phyloP scores from a whole-genome alignment of 2,329 filamentous ascomycete species.

The Claviceps pusilla region DNA sequence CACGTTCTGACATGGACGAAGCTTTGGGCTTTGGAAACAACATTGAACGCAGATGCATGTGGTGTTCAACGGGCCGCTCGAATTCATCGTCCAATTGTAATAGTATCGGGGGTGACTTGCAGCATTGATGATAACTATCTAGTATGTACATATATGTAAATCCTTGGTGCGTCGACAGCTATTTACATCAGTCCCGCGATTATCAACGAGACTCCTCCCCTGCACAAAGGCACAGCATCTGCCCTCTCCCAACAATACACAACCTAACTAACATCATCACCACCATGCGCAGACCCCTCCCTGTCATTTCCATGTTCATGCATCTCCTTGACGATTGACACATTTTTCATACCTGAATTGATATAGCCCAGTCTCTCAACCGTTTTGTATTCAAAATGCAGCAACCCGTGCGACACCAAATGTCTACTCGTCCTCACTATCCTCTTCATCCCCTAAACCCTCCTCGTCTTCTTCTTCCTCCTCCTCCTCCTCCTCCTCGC shows the following conservation, averaged over 20 bases:
- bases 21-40: no score
- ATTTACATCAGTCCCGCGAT: not conserved
- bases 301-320: not conserved
- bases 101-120: no score
- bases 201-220: not conserved
- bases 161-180: not conserved
- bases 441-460: constrained; percentile 6
- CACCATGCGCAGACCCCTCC: not conserved
- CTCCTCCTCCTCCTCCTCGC: constrained; percentile 34
- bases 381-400: not conserved
- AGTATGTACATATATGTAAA: no score
- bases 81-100: no score
- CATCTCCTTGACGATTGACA: not conserved
- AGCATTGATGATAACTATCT: no score
- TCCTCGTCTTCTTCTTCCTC: constrained; percentile 23
- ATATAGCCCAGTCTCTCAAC: not conserved
- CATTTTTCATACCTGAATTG: not conserved
- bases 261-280: no score
- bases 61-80: no score
- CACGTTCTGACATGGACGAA: no score
- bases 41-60: no score
- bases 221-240: no score
- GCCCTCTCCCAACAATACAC: no score
- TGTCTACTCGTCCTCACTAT: constrained; percentile 2
- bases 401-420: not conserved